A percentile compares a stretch with the other conserved stretches of the same genome.
Evolutionary conservation across 176 grass and related monocot genomes (phyloP).

Genomic region (Musa schizocarpa): DNA sequence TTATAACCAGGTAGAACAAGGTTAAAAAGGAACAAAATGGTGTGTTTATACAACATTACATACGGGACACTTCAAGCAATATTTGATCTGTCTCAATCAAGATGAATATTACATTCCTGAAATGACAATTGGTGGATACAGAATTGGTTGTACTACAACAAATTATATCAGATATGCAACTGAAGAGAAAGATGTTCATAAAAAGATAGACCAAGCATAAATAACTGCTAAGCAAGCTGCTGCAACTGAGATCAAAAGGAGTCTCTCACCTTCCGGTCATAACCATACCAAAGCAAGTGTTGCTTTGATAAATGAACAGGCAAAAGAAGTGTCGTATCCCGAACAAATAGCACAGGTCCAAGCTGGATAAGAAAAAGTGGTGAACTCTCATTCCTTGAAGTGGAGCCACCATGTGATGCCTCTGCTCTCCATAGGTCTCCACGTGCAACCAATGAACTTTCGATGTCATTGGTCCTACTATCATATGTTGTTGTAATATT

Average conservation of each 20-base stretch:
- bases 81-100: too few relatives aligned
- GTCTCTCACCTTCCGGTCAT: constrained; percentile 73
- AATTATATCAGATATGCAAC: neutral
- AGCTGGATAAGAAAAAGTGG: constrained; percentile 86
- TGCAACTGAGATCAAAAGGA: neutral
- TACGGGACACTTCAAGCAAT: too few relatives aligned
- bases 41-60: too few relatives aligned
- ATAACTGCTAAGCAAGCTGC: neutral
- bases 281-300: constrained; percentile 97
- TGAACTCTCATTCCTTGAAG: constrained; percentile 47
- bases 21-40: too few relatives aligned
- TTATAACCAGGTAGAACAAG: too few relatives aligned
- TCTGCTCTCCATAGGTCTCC: constrained; percentile 88
- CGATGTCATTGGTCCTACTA: constrained; percentile 50
- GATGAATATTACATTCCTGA: too few relatives aligned
- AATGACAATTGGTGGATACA: too few relatives aligned
- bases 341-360: constrained; percentile 77
- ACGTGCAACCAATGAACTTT: constrained; percentile 70
- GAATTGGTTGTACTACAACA: too few relatives aligned
- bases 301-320: constrained; percentile 95
- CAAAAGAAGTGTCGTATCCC: constrained; percentile 85
- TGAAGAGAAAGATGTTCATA: neutral
- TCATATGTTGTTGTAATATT: constrained; percentile 66
- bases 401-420: constrained; percentile 49
- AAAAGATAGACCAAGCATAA: neutral